Conservation (phyloP, 2,329 filamentous ascomycete genomes). For the Arthroderma sp. region DNA sequence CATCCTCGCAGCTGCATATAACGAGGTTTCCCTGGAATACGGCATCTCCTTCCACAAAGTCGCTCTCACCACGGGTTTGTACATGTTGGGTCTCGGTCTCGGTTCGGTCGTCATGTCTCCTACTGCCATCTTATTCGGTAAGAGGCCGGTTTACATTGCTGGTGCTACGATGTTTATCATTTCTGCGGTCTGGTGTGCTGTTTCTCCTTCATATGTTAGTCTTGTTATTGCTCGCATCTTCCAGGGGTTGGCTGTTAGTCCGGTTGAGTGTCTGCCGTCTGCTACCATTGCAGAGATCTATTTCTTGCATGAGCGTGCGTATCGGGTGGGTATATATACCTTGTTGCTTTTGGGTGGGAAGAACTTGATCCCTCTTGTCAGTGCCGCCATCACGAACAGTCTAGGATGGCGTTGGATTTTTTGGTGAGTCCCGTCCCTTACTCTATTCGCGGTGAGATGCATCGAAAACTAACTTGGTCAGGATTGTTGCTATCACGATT, state of each 20-base stretch:
- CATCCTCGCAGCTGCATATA: constrained; percentile 79
- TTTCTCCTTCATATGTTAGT: constrained; percentile 69
- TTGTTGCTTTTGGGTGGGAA: constrained; percentile 79
- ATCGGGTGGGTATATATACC: constrained; percentile 86
- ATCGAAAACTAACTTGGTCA: constrained; percentile 25
- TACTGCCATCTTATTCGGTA: constrained; percentile 82
- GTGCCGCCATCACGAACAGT: constrained; percentile 67
- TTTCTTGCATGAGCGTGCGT: constrained; percentile 87
- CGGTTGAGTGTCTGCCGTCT: constrained; percentile 83
- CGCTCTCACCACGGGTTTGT: constrained; percentile 77
- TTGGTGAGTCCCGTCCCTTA: constrained; percentile 55
- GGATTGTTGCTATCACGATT: constrained; percentile 72
- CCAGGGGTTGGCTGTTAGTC: constrained; percentile 76
- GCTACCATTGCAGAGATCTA: constrained; percentile 95
- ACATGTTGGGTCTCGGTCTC: constrained; percentile 84
- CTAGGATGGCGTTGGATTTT: constrained; percentile 85
- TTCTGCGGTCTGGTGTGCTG: constrained; percentile 71
- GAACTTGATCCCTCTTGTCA: constrained; percentile 77
- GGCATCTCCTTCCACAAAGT: constrained; percentile 58
- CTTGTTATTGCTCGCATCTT: constrained; percentile 72
- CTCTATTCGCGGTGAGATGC: neutral
- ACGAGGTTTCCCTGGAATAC: constrained; percentile 58
- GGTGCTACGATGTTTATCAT: constrained; percentile 65
- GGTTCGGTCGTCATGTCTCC: constrained; percentile 77
- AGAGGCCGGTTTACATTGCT: constrained; percentile 76